Evolutionary conservation across 345 rosid species (phyloP), one percentile per base, ranked within the genome.

Genomic region (Eucalyptus urophylla): DNA sequence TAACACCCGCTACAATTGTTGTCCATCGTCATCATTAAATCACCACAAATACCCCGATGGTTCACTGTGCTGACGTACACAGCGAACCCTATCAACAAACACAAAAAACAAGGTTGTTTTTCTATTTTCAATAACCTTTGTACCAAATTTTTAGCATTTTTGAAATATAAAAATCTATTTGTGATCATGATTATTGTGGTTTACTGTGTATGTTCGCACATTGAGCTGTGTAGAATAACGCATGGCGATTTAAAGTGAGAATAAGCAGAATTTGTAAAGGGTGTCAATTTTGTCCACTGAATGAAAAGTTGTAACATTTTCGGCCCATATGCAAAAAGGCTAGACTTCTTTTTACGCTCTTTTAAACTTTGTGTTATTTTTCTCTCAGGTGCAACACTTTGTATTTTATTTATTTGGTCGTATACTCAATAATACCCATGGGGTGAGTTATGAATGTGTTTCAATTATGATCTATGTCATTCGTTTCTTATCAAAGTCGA

Each of bases 1-100:
- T 25, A 5, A 58, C 65, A 25, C 65, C 65, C 3, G 0, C 0
- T 17, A 51, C 8, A 51, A 51, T 7, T 17, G 54, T 17, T 2
- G 22, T 16, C 54, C 54, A 51, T 51, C 17, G 22, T 51, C 54
- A 51, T 51, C 22, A 5, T 54, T 54, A 54, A 22, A 54, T 54
- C 54, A 51, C 54, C 60, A 9, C 65, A 25, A 8, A 24, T 24
- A 58, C 13, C 3, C 65, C 0, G 4, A 25, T 2, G 14, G 65
- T 11, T 58, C n/a, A 11, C 6, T 58, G 2, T 10, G 65, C 6
- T 0, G 27, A 56, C 60, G 0, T 21, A 8, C 60, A 58, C 14
- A 1, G 29, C 14, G 6, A 24, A 11, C n/a, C 29, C 25, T 24
- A 25, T 11, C 13, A 58, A 58, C 29, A 11, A 25, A 10, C n/a